Evolutionary conservation across 208 protist species (phyloP), one percentile per base, ranked within the genome.

Genomic region (Trypanosomatidae sp.): DNA sequence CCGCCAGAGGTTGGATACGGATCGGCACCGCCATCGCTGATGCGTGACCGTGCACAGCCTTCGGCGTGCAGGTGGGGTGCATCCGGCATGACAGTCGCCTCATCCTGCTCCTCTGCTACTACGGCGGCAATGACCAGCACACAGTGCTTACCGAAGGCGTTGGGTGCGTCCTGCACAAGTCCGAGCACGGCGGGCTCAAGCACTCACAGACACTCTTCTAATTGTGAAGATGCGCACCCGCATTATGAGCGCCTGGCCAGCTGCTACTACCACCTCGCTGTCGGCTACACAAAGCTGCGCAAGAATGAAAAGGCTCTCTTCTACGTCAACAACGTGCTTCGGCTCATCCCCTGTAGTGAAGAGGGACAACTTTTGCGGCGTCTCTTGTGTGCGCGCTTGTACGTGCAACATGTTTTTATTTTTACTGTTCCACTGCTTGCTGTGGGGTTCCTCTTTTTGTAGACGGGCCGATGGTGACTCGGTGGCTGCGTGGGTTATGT

Each of bases 231-330:
- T 15, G 22, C 28, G 3, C 22, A 36, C n/a, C 15, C 22, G 15
- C 41, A 53, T 25, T 46, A 79, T 15, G 69, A 73, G 36, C 66
- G 59, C 10, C 55, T 79, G 28, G 33, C 75, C 15, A 33, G 58
- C 62, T 73, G 62, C 62, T 74, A 93, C 74, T 96, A 93, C 69
- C 91, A 96, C 73, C 77, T 96, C 25, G 68, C 83, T 8, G 58
- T 96, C 19, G 91, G 89, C 46, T 92, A 83, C 82, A 88, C 91
- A 43, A 96, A 96, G 69, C 82, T 94, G 41, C 77, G 70, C 17
- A 68, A 86, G 22, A 82, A 89, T 33, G 73, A 91, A 12, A 86
- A 84, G 69, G 89, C 89, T 1, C 74, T 78, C 44, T 82, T 82
- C 36, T 94, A 77, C 67, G 72, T 89, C 12, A 76, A 79, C 33